These are phyloP conservation scores for Eutrema heterophyllum DNA, from an alignment of 345 rosid genomes.

Conservation along the genomic window DNA sequence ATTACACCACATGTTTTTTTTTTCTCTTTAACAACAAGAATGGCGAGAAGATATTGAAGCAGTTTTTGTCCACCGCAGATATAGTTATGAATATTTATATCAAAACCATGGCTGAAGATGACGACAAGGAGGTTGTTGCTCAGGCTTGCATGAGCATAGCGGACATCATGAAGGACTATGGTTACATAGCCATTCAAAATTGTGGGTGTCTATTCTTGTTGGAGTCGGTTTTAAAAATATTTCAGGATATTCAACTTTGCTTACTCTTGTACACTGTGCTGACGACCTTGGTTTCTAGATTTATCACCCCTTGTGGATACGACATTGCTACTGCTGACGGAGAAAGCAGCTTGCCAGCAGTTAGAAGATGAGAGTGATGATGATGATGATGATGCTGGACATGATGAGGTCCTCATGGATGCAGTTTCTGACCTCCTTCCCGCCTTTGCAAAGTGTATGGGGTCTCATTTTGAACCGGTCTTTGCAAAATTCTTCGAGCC, in stretches of 20 bases:
- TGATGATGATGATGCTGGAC: constrained; percentile 69
- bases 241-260: not conserved
- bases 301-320: constrained; percentile 72
- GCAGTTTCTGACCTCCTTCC: constrained; percentile 98
- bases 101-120: constrained; percentile 86
- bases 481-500: constrained; percentile 86
- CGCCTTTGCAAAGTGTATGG: constrained; percentile 95
- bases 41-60: constrained; percentile 12
- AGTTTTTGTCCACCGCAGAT: constrained; percentile 43
- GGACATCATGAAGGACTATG: constrained; percentile 83
- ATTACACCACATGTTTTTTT: not conserved
- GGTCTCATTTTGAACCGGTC: constrained; percentile 82
- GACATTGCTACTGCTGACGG: constrained; percentile 63
- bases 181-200: constrained; percentile 69
- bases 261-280: constrained; percentile 11
- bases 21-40: not conserved
- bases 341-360: constrained; percentile 90
- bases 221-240: not conserved
- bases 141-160: constrained; percentile 86
- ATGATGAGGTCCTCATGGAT: constrained; percentile 98
- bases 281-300: constrained; percentile 46
- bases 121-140: constrained; percentile 97
- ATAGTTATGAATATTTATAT: constrained; percentile 69
- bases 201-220: constrained; percentile 50
- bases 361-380: constrained; percentile 68